Percentiles rank a stretch among this genome's conserved stretches.
phyloP scores from a whole-genome alignment of 73 alveolate species.

The Paramecium sexaurelia region DNA sequence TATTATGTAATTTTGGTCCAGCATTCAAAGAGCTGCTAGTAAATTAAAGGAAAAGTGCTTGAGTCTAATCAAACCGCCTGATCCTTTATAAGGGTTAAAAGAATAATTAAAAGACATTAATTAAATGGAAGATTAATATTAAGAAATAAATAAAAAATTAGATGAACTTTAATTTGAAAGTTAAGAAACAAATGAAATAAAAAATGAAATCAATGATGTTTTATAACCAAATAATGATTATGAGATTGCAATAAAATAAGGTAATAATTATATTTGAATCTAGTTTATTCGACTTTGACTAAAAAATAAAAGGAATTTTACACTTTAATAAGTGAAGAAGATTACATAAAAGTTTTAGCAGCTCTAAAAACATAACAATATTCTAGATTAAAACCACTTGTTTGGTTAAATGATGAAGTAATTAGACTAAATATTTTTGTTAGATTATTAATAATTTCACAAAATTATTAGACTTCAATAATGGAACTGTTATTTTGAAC shows the following conservation, averaged over 20 bases:
- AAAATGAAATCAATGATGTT: background rate
- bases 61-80: background rate
- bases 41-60: background rate
- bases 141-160: background rate
- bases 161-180: background rate
- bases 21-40: background rate
- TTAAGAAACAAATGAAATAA: background rate
- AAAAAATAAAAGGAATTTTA: constrained; percentile 39
- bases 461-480: background rate
- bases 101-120: background rate
- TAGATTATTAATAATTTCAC: constrained; percentile 20
- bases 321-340: background rate
- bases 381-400: background rate
- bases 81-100: background rate
- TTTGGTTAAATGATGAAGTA: constrained; percentile 52
- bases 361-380: background rate
- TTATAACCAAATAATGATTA: background rate
- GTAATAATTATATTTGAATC: background rate
- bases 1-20: background rate
- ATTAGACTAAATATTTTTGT: background rate
- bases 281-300: background rate
- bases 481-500: background rate
- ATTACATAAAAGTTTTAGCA: background rate
- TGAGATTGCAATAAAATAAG: background rate
- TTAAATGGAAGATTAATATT: background rate